These are phyloP conservation scores for Penstemon eatonii DNA, from an alignment of 257 asterid genomes.

Conservation along the genomic window DNA sequence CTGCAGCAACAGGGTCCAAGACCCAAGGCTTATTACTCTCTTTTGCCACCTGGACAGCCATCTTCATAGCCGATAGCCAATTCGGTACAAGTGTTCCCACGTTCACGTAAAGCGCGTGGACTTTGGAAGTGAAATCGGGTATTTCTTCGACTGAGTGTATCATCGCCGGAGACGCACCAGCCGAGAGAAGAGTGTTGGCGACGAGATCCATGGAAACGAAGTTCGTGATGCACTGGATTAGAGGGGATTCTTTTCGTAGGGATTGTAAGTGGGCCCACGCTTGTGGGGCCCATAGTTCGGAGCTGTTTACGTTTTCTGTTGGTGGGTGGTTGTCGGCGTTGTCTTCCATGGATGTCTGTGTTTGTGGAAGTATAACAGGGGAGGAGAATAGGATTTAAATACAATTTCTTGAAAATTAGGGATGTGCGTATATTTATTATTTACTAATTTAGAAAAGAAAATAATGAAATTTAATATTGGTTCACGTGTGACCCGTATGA, in stretches of 20 bases:
- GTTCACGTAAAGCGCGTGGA: slow-evolving; percentile 71
- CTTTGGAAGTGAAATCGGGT: slow-evolving; percentile 81
- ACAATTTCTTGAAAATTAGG: too few species aligned
- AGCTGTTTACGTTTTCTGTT: not conserved
- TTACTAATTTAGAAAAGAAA: too few species aligned
- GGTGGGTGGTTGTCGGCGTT: slow-evolving; percentile 19
- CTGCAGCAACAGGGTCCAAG: slow-evolving; percentile 92
- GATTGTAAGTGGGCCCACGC: slow-evolving; percentile 57
- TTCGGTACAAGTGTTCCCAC: slow-evolving; percentile 73
- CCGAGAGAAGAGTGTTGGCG: slow-evolving; percentile 80
- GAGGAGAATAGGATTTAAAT: too few species aligned
- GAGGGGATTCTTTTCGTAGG: slow-evolving; percentile 56
- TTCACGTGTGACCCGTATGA: too few species aligned
- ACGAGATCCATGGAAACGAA: slow-evolving; percentile 88
- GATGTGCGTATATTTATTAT: too few species aligned
- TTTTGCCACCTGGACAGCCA: slow-evolving; percentile 64
- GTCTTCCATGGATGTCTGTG: slow-evolving; percentile 34
- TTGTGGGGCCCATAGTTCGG: slow-evolving; percentile 41
- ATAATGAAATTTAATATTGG: too few species aligned
- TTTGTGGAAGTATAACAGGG: too few species aligned
- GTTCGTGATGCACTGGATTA: slow-evolving; percentile 88
- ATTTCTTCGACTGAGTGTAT: slow-evolving; percentile 67
- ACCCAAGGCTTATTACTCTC: slow-evolving; percentile 75
- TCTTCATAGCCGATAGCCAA: slow-evolving; percentile 86
- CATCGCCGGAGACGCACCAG: slow-evolving; percentile 99